Conservation (phyloP, 345 rosid genomes). For the Nasturtium officinale region DNA sequence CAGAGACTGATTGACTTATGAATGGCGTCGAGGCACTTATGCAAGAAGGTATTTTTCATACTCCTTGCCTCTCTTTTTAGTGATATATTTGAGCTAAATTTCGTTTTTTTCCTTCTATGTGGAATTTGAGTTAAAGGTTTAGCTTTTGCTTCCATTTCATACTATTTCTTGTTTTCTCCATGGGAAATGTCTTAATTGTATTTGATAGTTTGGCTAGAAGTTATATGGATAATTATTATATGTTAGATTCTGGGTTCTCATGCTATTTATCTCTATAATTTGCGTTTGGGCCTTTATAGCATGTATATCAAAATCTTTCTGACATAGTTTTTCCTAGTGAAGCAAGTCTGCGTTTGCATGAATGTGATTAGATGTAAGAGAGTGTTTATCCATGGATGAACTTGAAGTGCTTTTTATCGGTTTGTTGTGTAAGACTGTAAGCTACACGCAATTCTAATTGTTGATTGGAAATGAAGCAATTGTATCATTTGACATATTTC, state of each 20-base stretch:
- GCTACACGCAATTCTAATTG: background rate
- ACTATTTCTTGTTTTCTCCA: background rate
- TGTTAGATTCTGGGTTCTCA: conserved; percentile 4
- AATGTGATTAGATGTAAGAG: background rate
- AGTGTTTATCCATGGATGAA: background rate
- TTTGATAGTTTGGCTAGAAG: background rate
- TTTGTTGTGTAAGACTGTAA: background rate
- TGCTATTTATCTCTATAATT: background rate
- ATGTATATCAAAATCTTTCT: background rate
- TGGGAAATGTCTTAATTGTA: background rate
- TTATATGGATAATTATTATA: background rate
- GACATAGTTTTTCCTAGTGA: background rate
- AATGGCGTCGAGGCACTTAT: conserved; percentile 62
- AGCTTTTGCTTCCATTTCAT: conserved; percentile 12
- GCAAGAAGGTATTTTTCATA: conserved; percentile 47
- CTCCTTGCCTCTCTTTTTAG: background rate
- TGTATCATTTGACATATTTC: background rate
- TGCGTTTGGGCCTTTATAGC: background rate
- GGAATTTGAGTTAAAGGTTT: background rate
- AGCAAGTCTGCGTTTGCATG: background rate
- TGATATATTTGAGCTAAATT: background rate
- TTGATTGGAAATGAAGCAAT: background rate
- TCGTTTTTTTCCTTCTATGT: background rate
- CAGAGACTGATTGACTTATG: conserved; percentile 44
- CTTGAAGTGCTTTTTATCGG: background rate